Base-by-base conservation (phyloP, 2,329 filamentous ascomycete species). In the Colletotrichum navitas region DNA sequence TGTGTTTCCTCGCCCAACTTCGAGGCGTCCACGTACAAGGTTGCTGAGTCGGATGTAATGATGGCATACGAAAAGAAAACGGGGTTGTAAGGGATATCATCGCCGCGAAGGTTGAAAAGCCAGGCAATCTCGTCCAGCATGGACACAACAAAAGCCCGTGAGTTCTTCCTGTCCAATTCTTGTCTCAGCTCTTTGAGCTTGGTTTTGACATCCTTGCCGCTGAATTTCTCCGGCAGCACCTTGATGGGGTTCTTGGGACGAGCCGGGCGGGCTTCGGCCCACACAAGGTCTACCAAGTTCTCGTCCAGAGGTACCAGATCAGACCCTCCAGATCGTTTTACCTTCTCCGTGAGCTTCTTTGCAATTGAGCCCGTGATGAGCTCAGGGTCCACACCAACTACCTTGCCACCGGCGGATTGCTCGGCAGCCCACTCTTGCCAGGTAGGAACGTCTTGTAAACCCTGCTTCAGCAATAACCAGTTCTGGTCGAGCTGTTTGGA, bases 51-150 rank as follows among this genome's bases (percentile, higher is more conserved):
- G 1, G 91, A 90, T 2, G 96, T 98, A 74, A 99, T 85, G 52
- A 96, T 88, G 55, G 95, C 95, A 78, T 98, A 99, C 21, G 95
- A 96, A 83, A 98, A 98, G 85, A 99, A 98, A 61, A 99, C 96
- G 0, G 96, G 96, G 79, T 99, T 99, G 84, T 96, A 99, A 0
- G 94, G 94, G 75, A 99, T 98, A 79, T 98, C 96, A 80, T 88
- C 96, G 76, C 96, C 96, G 76, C 96, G 91, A 60, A 99, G 84
- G 82, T 99, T 99, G 85, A 98, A 98, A n/a, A 99, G 87, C 96
- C 96, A 99, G 14, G 96, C 96, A 76, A 98, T 90, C 82, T 99
- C 96, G 78, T 99, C 96, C 54, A 99, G 89, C 91, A 97, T 95
- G 7, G 95, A 98, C 56, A 98, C 90, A 60, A 98, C 90, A 76